Percentiles rank a stretch among this genome's conserved stretches.
phyloP scores from a whole-genome alignment of 164 flowering plant species.

The Vitis vinifera region ASM3070453v1 NC_081811.1:23177501-23178000 shows the following conservation, averaged over 20 bases:
- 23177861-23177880: neutral
- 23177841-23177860: no score
- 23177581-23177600: neutral
- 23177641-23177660: constrained; percentile 45
- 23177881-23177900: neutral
- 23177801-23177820: no score
- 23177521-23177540: neutral
- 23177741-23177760: no score
- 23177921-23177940: neutral
- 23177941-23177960: no score
- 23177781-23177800: neutral
- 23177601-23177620: constrained; percentile 19
- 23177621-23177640: constrained; percentile 54
- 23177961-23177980: no score
- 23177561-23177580: neutral
- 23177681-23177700: neutral
- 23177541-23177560: neutral
- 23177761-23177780: neutral
- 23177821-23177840: no score
- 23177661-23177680: constrained; percentile 1
- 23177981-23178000: no score
- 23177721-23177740: neutral
- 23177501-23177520: neutral
- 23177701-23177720: neutral
- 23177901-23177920: neutral